Base-by-base conservation (phyloP, 257 asterid species). In the Rubia yunnanensis region DNA sequence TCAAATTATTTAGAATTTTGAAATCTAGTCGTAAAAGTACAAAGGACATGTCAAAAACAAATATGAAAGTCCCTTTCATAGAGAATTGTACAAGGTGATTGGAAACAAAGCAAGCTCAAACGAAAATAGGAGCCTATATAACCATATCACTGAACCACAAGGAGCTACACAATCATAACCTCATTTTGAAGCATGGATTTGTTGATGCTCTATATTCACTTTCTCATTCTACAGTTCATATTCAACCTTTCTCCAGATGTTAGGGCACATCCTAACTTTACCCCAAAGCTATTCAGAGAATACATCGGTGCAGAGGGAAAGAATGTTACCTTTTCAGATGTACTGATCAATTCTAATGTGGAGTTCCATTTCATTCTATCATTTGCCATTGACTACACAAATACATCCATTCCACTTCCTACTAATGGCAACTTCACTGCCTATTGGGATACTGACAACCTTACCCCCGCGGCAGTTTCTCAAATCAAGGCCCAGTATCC, bases 291-390 rank as follows among this genome's bases (percentile, higher is more conserved):
- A 76, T 85, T 85, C 81, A 69, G 96, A 65, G 96, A 88, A 68
- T 85, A 83, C 72, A 77, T 83, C 32, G 94, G 94, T 35, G 95
- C 94, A 0, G 82, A 83, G 59, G 71, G 27, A 36, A 73, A 71
- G 18, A 81, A 80, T 5, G 80, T 84, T 22, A 74, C 54, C 26
- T 83, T 88, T 59, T 73, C 88, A 0, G 88, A 85, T 35, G 77
- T 88, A 10, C 91, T 91, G 0, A 76, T 85, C 49, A 72, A 76
- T 52, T 13, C 63, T 14, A 36, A 70, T 10, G 67, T 69, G 38
- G 73, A 69, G 24, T 80, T 89, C 71, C 96, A 83, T 69, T 89
- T 83, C 78, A 80, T 86, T 76, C 87, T 86, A 70, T 79, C 95
- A 31, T 83, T 86, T 73, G 91, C 95, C 58, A 76, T 86, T 30